phyloP scores from a whole-genome alignment of 768 basidiomycete species.

The Amanita fuliginea region DNA sequence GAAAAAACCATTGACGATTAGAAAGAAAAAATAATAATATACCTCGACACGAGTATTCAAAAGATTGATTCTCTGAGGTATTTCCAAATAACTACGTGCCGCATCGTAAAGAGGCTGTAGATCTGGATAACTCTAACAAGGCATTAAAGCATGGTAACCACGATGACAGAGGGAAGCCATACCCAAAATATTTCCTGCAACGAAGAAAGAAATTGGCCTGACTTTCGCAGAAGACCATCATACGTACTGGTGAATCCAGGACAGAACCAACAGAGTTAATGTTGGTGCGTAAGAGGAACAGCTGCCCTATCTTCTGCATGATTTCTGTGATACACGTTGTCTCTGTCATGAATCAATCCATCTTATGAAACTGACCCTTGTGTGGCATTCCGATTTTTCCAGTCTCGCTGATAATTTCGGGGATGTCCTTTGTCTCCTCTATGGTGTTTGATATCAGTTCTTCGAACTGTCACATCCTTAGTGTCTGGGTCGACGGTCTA shows the following conservation, averaged over 20 bases:
- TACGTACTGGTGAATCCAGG: constrained; percentile 81
- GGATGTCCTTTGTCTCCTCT: constrained; percentile 94
- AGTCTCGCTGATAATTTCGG: constrained; percentile 85
- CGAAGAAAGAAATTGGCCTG: constrained; percentile 4
- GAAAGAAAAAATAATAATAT: neutral
- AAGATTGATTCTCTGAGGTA: constrained; percentile 86
- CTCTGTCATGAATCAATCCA: constrained; percentile 6
- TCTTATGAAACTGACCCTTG: constrained; percentile 38
- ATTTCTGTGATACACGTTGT: constrained; percentile 46
- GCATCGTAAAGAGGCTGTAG: constrained; percentile 92
- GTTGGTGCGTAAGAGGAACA: constrained; percentile 88
- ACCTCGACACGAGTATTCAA: constrained; percentile 92
- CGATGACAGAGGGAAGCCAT: constrained; percentile 14
- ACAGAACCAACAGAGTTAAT: constrained; percentile 95
- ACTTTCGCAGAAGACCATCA: neutral
- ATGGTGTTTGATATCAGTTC: constrained; percentile 87
- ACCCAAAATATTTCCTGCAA: constrained; percentile 93
- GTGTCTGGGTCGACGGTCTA: neutral
- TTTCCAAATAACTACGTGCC: constrained; percentile 88
- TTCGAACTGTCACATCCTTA: constrained; percentile 52
- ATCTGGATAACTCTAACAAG: constrained; percentile 76
- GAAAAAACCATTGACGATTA: neutral
- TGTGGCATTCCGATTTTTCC: constrained; percentile 90
- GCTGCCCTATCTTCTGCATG: constrained; percentile 93
- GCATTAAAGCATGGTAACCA: neutral